Base-by-base conservation (phyloP, 352 stramenopile species). In the Phytophthora syringae region DNA sequence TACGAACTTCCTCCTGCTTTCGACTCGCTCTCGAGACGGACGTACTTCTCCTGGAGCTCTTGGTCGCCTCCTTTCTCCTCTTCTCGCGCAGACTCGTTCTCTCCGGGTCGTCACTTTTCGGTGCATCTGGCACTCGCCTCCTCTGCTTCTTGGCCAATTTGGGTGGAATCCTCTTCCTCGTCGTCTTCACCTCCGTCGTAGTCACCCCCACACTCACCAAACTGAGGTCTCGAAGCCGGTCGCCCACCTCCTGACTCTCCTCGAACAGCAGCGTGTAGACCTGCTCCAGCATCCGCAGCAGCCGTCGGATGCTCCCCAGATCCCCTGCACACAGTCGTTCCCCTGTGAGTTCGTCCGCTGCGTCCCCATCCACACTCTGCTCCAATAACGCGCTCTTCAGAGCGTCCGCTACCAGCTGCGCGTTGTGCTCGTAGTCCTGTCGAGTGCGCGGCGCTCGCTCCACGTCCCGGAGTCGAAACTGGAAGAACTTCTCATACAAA, bases 401-500 rank as follows among this genome's bases (percentile, higher is more conserved):
- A 24, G 89, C 88, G 60, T 95, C 84, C 15, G 96, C 79, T 7
- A 97, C 84, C 37, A 92, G 54, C 65, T 97, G 86, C 9, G 88
- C 91, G 62, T 97, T 97, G 52, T 84, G 72, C 28, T 90, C 89
- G 63, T 97, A 97, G 63, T 97, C 82, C 7, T 79, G 80, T 10
- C 76, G 45, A 6, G 71, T 79, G 4, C 59, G 42, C 5, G 89
- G 89, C 48, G 88, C 80, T 22, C 87, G 85, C 36, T 92, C 73
- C 37, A 96, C 74, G 40, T 74, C 70, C 5, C 87, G 81, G 24
- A 96, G 70, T 5, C 88, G 79, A 50, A 97, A 86, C 60, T 95
- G 83, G 63, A 97, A 97, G 47, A 97, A 77, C 64, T 89, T 90
- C 71, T 97, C 91, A 68, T 96, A 97, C 1, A 97, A 77, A 27